phyloP scores from a whole-genome alignment of 768 basidiomycete genomes.

The Lentinus tigrinus region DNA sequence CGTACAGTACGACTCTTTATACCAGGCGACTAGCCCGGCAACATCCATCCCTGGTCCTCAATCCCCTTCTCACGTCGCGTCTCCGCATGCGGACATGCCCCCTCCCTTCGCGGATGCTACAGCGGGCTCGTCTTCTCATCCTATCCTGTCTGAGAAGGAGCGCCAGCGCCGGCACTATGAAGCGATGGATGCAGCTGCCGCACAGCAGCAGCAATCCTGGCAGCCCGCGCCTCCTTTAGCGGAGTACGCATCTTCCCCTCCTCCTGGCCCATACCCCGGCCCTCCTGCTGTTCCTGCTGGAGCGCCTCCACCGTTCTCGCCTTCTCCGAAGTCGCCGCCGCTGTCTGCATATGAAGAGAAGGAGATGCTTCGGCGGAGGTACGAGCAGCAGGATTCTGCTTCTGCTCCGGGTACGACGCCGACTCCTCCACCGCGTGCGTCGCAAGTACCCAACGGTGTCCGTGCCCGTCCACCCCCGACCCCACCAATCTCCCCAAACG shows the following conservation, averaged over 20 bases:
- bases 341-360: slow-evolving; percentile 23
- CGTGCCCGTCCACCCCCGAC: slow-evolving; percentile 29
- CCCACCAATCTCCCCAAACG: slow-evolving; percentile 31
- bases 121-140: slow-evolving; percentile 34
- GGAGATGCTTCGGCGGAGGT: slow-evolving; percentile 30
- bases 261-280: slow-evolving; percentile 12
- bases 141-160: slow-evolving; percentile 65
- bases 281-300: neutral
- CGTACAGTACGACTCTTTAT: slow-evolving; percentile 63
- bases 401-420: slow-evolving; percentile 22
- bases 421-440: slow-evolving; percentile 23
- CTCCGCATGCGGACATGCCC: slow-evolving; percentile 40
- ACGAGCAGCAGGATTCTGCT: slow-evolving; percentile 31
- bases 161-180: slow-evolving; percentile 61
- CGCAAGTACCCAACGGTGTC: slow-evolving; percentile 21
- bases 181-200: slow-evolving; percentile 56
- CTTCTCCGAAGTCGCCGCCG: slow-evolving; percentile 10
- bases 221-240: slow-evolving; percentile 15
- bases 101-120: slow-evolving; percentile 48
- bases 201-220: slow-evolving; percentile 15
- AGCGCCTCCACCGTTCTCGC: slow-evolving; percentile 11
- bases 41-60: slow-evolving; percentile 19
- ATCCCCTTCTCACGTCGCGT: slow-evolving; percentile 26
- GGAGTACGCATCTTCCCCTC: slow-evolving; percentile 20
- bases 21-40: slow-evolving; percentile 31